Evolutionary conservation across 2,329 filamentous ascomycete genomes (phyloP).

Genomic region (Cryphonectria naterciae): DNA sequence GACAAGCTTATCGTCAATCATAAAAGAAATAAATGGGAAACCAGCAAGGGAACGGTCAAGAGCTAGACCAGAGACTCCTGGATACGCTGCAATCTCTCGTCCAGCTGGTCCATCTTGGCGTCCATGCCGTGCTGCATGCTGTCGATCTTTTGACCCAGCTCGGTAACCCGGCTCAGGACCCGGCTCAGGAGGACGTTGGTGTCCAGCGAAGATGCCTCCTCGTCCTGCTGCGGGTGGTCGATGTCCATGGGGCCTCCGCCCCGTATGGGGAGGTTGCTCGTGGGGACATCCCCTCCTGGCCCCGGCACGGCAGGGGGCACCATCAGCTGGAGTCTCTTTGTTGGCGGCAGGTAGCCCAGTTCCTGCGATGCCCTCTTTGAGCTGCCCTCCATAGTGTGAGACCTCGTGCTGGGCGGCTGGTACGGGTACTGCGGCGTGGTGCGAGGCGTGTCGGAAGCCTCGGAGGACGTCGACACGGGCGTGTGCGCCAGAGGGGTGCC

Average conservation of each 20-base stretch:
- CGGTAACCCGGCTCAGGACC: constrained; percentile 21
- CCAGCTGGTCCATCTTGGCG: constrained; percentile 22
- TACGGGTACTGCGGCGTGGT: constrained; percentile 22
- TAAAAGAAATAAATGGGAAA: background rate
- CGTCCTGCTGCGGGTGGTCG: constrained; percentile 6
- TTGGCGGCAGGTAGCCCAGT: constrained; percentile 14
- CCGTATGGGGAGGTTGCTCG: constrained; percentile 11
- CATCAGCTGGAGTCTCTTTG: constrained; percentile 22
- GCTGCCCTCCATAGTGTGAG: background rate
- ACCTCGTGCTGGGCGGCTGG: background rate
- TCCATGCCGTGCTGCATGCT: constrained; percentile 23
- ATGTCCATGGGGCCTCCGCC: constrained; percentile 16
- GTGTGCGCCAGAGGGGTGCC: constrained; percentile 25
- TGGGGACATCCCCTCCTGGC: background rate
- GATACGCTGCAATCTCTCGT: constrained; percentile 27
- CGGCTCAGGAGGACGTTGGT: constrained; percentile 18
- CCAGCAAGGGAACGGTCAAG: background rate
- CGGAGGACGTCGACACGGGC: constrained; percentile 21
- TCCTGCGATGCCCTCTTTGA: constrained; percentile 24
- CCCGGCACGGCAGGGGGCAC: background rate
- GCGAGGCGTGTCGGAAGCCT: constrained; percentile 21
- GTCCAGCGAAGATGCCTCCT: background rate
- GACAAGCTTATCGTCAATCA: background rate
- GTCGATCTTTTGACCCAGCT: constrained; percentile 25
- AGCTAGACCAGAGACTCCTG: constrained; percentile 16